A percentile compares a stretch with the other conserved stretches of the same genome.
phyloP scores from a whole-genome alignment of 164 flowering plant genomes.

The Cinnamomum chago region DNA sequence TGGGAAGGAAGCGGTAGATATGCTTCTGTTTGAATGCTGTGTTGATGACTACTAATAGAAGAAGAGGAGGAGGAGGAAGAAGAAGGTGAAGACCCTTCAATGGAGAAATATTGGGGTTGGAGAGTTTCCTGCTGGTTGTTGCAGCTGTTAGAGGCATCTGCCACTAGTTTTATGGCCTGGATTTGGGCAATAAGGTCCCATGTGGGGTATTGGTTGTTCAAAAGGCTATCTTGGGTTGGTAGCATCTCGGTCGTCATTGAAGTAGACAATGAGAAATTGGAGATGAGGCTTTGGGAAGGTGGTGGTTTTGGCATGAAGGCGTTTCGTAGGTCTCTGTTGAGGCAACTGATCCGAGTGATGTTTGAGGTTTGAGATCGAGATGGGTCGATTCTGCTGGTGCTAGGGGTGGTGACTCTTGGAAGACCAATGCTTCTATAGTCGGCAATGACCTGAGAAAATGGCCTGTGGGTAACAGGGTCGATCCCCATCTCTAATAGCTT shows the following conservation, averaged over 20 bases:
- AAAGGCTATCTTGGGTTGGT: conserved; percentile 17
- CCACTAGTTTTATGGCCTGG: conserved; percentile 54
- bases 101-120: conserved; percentile 8
- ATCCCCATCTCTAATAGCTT: conserved; percentile 79
- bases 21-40: conserved; percentile 21
- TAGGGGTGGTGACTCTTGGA: conserved; percentile 17
- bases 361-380: neutral
- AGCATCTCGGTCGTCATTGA: conserved; percentile 11
- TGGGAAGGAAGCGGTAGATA: conserved; percentile 9
- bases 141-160: conserved; percentile 27
- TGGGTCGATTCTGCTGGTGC: neutral
- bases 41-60: neutral
- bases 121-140: conserved; percentile 12
- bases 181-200: conserved; percentile 58
- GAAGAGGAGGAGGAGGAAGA: conserved; percentile 12
- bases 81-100: conserved; percentile 10
- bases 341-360: conserved; percentile 20
- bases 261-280: conserved; percentile 7
- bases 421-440: conserved; percentile 70
- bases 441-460: conserved; percentile 71
- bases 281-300: conserved; percentile 7
- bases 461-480: conserved; percentile 83
- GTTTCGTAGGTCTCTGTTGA: conserved; percentile 45
- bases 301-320: conserved; percentile 32
- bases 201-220: conserved; percentile 20